Conservation (phyloP, 805 yeast genomes). For the Tetrapisispora arboricola region DNA sequence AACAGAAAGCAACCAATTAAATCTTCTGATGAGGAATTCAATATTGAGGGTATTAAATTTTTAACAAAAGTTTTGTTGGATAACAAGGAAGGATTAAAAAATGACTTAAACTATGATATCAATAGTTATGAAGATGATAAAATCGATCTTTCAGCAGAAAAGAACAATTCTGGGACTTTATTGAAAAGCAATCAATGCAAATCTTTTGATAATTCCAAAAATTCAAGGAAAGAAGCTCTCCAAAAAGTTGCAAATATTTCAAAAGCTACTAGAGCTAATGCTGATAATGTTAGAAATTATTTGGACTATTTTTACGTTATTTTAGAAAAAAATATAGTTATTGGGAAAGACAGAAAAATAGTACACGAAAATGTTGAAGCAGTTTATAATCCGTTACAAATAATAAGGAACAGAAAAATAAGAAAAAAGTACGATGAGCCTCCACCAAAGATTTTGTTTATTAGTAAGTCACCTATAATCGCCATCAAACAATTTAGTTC, state of each 20-base stretch:
- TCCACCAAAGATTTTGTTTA: conserved; percentile 34
- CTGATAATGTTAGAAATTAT: conserved; percentile 26
- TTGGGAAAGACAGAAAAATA: conserved; percentile 10
- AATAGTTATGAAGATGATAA: background rate
- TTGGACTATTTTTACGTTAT: conserved; percentile 41
- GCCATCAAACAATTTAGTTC: conserved; percentile 47
- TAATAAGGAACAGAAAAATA: conserved; percentile 60
- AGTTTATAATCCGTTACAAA: conserved; percentile 71
- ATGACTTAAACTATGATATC: conserved; percentile 20
- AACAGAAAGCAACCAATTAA: background rate
- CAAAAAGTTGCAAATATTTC: conserved; percentile 4
- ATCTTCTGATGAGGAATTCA: background rate
- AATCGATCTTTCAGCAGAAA: background rate
- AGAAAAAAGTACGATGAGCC: conserved; percentile 36
- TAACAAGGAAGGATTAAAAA: conserved; percentile 23
- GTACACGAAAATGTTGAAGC: conserved; percentile 47
- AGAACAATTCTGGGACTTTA: background rate
- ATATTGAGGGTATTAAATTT: conserved; percentile 11
- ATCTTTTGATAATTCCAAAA: background rate
- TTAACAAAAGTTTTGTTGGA: conserved; percentile 21
- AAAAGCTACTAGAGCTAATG: conserved; percentile 19
- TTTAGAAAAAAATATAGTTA: conserved; percentile 34
- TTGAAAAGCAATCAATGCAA: background rate
- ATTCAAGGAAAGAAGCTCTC: background rate
- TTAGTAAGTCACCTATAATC: conserved; percentile 48